These are phyloP conservation scores for Gaillardinia entomophila DNA, from an alignment of 805 yeast genomes.

Conservation along the genomic window DNA sequence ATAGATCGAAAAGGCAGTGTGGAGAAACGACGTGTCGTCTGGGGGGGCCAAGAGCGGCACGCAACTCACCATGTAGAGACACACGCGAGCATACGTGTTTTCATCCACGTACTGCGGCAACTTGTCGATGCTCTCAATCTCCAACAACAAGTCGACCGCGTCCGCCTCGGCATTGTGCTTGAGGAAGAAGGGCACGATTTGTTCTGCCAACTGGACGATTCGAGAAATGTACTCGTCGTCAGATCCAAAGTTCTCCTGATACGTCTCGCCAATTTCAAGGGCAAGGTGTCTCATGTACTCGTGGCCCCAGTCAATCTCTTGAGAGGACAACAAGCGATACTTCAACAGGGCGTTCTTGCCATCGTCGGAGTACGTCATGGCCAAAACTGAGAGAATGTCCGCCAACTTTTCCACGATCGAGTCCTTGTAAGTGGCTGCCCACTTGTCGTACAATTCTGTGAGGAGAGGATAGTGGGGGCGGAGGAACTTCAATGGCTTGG, in stretches of 20 bases:
- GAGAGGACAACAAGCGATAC: slow-evolving; percentile 58
- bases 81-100: slow-evolving; percentile 79
- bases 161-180: slow-evolving; percentile 98
- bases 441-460: slow-evolving; percentile 56
- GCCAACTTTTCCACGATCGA: slow-evolving; percentile 57
- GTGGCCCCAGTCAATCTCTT: slow-evolving; percentile 86
- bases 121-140: slow-evolving; percentile 81
- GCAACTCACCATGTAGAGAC: slow-evolving; percentile 91
- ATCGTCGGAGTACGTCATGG: slow-evolving; percentile 87
- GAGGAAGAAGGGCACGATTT: slow-evolving; percentile 83
- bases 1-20: slow-evolving; percentile 85
- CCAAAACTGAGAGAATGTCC: slow-evolving; percentile 86
- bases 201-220: slow-evolving; percentile 60
- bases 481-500: slow-evolving; percentile 93
- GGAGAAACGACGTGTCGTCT: slow-evolving; percentile 78
- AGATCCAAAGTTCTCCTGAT: slow-evolving; percentile 42
- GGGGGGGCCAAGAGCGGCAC: slow-evolving; percentile 96
- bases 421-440: slow-evolving; percentile 42
- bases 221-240: slow-evolving; percentile 31
- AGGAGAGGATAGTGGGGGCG: slow-evolving; percentile 80
- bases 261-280: slow-evolving; percentile 87
- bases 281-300: slow-evolving; percentile 96
- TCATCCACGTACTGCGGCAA: slow-evolving; percentile 81
- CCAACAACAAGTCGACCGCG: slow-evolving; percentile 89
- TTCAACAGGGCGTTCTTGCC: slow-evolving; percentile 74